phyloP scores from a whole-genome alignment of 371 early-diverging fungal species.

The Mortierella sp. region DNA sequence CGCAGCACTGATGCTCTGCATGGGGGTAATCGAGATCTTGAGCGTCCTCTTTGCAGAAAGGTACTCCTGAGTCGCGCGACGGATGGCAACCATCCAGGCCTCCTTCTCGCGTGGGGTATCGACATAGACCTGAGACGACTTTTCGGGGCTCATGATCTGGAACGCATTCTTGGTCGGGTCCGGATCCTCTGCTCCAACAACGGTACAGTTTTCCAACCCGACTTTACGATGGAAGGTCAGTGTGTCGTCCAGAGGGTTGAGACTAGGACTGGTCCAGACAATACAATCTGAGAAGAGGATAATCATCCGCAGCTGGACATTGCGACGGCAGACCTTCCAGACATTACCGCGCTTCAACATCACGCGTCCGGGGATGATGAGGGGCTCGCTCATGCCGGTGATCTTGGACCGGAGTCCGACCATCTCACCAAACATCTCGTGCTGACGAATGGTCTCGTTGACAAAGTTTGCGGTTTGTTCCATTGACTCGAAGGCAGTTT shows the following conservation, averaged over 20 bases:
- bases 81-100: constrained; percentile 73
- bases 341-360: constrained; percentile 73
- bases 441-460: constrained; percentile 81
- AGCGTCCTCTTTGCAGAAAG: constrained; percentile 67
- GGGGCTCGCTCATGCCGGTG: constrained; percentile 64
- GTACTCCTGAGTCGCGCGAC: constrained; percentile 64
- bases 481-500: constrained; percentile 66
- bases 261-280: constrained; percentile 70
- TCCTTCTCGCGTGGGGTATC: constrained; percentile 64
- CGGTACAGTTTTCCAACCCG: constrained; percentile 69
- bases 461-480: constrained; percentile 78
- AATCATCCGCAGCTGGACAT: constrained; percentile 73
- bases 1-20: constrained; percentile 45
- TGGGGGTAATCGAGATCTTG: constrained; percentile 64
- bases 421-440: constrained; percentile 79
- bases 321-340: constrained; percentile 77
- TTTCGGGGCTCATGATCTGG: constrained; percentile 78
- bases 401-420: constrained; percentile 75
- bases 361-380: constrained; percentile 76
- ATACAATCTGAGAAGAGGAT: constrained; percentile 83
- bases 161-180: constrained; percentile 59
- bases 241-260: constrained; percentile 62
- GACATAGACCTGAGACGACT: constrained; percentile 77
- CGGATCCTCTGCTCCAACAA: constrained; percentile 64
- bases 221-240: constrained; percentile 75